phyloP scores from a whole-genome alignment of 164 flowering plant species.

The Malania oleifera region DNA sequence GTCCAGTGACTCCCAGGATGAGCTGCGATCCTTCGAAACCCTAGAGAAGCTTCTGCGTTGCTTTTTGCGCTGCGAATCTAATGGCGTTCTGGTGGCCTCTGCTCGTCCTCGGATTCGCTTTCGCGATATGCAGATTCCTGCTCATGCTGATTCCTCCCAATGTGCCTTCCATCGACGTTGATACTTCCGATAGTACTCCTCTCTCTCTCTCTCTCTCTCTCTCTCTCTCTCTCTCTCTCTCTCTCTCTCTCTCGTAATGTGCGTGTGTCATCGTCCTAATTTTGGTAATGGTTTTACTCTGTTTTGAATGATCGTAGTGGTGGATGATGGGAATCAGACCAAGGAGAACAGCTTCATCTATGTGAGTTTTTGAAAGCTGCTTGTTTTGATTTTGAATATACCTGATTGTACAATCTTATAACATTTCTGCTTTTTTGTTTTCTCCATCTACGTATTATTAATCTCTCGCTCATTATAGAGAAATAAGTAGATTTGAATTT shows the following conservation, averaged over 20 bases:
- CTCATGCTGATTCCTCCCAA: constrained; percentile 94
- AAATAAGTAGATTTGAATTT: neutral
- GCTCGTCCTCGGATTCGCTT: constrained; percentile 69
- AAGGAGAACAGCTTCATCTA: constrained; percentile 84
- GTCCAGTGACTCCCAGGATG: no score
- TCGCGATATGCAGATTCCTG: constrained; percentile 69
- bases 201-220: constrained; percentile 11
- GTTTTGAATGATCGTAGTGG: constrained; percentile 42
- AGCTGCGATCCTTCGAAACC: constrained; percentile 1
- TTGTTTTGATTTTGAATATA: neutral
- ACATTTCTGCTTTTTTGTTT: no score
- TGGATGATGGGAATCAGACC: constrained; percentile 73
- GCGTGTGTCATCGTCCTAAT: neutral
- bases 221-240: neutral
- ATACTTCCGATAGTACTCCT: constrained; percentile 74
- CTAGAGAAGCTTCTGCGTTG: neutral
- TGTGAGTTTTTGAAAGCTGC: constrained; percentile 41
- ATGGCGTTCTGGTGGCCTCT: constrained; percentile 97
- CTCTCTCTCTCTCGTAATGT: neutral
- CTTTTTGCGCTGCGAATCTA: constrained; percentile 6
- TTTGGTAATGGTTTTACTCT: constrained; percentile 7
- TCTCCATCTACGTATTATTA: no score
- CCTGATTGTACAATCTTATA: neutral
- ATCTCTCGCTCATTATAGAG: no score
- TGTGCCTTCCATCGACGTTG: constrained; percentile 96